phyloP scores from a whole-genome alignment of 108 stramenopile species.

The Parietichytrium sp. region DNA sequence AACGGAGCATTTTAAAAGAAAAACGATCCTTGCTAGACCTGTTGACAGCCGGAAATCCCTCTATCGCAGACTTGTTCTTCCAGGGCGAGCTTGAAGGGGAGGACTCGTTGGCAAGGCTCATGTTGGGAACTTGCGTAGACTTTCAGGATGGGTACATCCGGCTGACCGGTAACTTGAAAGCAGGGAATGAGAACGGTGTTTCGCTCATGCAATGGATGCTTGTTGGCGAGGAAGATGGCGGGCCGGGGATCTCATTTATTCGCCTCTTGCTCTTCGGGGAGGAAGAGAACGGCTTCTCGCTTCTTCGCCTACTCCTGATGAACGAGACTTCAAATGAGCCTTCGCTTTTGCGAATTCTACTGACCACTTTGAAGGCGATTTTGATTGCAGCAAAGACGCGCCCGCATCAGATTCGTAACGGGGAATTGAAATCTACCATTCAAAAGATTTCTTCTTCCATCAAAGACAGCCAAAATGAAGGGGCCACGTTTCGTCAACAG shows the following conservation, averaged over 20 bases:
- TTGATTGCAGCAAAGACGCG: conserved; percentile 7
- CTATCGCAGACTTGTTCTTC: conserved; percentile 17
- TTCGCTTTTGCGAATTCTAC: background rate
- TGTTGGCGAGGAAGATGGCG: background rate
- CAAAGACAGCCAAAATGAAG: background rate
- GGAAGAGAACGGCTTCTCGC: background rate
- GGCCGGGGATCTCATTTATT: background rate
- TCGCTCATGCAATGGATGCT: background rate
- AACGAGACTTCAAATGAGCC: background rate
- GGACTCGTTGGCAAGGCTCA: conserved; percentile 25
- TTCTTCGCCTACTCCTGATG: conserved; percentile 8
- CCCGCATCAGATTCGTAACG: background rate
- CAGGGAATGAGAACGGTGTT: background rate
- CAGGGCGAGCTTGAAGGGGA: conserved; percentile 15
- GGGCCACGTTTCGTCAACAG: background rate
- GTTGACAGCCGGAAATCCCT: background rate
- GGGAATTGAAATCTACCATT: background rate
- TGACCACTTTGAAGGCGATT: background rate
- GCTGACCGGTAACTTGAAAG: background rate
- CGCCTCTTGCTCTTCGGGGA: conserved; percentile 10
- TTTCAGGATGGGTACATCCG: background rate
- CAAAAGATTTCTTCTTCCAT: background rate
- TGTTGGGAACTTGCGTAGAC: conserved; percentile 19
- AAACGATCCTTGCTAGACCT: background rate
- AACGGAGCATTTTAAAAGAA: background rate